Conservation (phyloP, 495 filamentous ascomycete genomes). For the Aspergillus asperescens region DNA sequence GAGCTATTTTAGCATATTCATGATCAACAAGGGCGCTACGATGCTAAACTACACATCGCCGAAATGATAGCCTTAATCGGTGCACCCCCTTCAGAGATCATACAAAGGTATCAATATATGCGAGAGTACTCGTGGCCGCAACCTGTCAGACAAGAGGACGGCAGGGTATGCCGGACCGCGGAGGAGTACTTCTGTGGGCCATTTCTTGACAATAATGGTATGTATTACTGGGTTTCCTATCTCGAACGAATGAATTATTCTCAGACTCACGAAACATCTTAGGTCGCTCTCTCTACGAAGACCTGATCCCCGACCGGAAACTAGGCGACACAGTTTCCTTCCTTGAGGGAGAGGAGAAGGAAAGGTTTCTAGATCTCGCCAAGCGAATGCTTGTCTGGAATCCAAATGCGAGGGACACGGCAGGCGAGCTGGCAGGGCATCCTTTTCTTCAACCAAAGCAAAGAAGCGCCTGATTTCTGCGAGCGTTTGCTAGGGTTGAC, state of each 20-base stretch:
- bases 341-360: slow-evolving; percentile 36
- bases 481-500: slow-evolving; percentile 22
- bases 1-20: slow-evolving; percentile 41
- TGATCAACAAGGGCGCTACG: slow-evolving; percentile 28
- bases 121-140: slow-evolving; percentile 32
- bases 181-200: slow-evolving; percentile 37
- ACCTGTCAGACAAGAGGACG: slow-evolving; percentile 31
- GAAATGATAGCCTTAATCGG: slow-evolving; percentile 47
- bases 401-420: slow-evolving; percentile 30
- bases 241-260: slow-evolving; percentile 22
- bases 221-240: slow-evolving; percentile 26
- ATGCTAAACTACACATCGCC: slow-evolving; percentile 38
- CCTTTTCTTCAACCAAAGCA: slow-evolving; percentile 36
- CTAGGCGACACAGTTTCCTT: slow-evolving; percentile 28
- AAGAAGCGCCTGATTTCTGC: slow-evolving; percentile 25
- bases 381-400: slow-evolving; percentile 39
- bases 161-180: slow-evolving; percentile 31
- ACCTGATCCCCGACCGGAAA: slow-evolving; percentile 32
- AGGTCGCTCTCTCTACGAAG: slow-evolving; percentile 34
- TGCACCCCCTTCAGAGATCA: slow-evolving; percentile 36
- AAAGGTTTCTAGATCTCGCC: slow-evolving; percentile 38
- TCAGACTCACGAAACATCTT: slow-evolving; percentile 27
- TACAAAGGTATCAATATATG: slow-evolving; percentile 40
- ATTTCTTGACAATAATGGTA: slow-evolving; percentile 37
- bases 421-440: slow-evolving; percentile 32